A percentile compares a stretch with the other conserved stretches of the same genome.
These are phyloP conservation scores for Solanum neorickii DNA, from an alignment of 257 asterid species.

Conservation along the genomic window DNA sequence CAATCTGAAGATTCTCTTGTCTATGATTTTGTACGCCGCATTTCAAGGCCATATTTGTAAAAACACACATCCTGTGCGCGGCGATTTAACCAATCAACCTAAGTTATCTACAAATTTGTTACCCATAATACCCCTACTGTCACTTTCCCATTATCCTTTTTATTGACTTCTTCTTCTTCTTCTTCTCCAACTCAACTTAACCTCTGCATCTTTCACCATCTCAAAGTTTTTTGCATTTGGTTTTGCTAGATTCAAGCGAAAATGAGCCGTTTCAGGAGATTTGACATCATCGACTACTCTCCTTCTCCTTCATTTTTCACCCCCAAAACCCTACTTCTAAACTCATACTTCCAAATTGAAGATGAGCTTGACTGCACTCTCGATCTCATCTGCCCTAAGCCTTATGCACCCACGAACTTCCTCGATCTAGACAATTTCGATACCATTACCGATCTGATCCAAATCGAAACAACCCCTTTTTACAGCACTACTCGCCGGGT, in stretches of 20 bases:
- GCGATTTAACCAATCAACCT: background rate
- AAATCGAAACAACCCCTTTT: slow-evolving; percentile 45
- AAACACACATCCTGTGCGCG: background rate
- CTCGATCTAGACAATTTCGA: slow-evolving; percentile 27
- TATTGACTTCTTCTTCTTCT: background rate
- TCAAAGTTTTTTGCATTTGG: background rate
- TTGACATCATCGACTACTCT: slow-evolving; percentile 40
- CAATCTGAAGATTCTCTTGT: background rate
- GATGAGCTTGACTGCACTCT: slow-evolving; percentile 35
- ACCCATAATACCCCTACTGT: background rate
- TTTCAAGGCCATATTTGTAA: background rate
- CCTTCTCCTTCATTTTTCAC: slow-evolving; percentile 26
- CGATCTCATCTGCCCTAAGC: slow-evolving; percentile 26
- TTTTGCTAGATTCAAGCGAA: slow-evolving; percentile 1
- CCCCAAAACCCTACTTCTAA: slow-evolving; percentile 20
- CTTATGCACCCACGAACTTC: background rate
- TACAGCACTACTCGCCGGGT: slow-evolving; percentile 37
- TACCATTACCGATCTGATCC: slow-evolving; percentile 68
- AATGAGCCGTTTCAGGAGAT: slow-evolving; percentile 57
- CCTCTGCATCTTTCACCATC: background rate
- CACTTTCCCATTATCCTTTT: background rate
- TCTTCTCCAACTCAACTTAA: background rate
- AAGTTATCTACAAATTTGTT: background rate
- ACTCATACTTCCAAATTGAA: slow-evolving; percentile 17
- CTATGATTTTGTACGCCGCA: background rate